Evolutionary conservation across 768 basidiomycete genomes (phyloP).

Genomic region (Hebeloma cylindrosporum): DNA sequence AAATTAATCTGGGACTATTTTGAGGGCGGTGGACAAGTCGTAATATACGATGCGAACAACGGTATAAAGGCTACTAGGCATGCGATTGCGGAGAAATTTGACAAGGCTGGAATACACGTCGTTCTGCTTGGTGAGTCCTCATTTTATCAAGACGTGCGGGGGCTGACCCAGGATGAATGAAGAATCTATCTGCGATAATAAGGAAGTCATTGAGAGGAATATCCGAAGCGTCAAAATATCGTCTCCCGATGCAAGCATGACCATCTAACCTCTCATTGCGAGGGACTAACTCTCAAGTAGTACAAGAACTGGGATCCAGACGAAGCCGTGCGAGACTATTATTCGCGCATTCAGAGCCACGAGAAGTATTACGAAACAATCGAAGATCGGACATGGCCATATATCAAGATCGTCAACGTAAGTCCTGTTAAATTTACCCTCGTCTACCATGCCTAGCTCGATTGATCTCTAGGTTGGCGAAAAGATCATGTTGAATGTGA

Average conservation of each 20-base stretch:
- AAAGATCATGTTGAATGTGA: conserved; percentile 90
- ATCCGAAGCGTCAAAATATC: conserved; percentile 97
- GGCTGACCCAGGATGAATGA: conserved; percentile 2
- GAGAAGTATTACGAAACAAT: conserved; percentile 89
- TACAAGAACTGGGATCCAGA: conserved; percentile 94
- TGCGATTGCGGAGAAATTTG: conserved; percentile 80
- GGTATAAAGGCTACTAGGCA: conserved; percentile 69
- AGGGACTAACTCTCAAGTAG: conserved; percentile 38
- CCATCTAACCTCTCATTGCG: not conserved
- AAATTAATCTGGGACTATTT: conserved; percentile 89
- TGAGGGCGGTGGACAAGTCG: conserved; percentile 84
- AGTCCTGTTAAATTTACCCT: conserved; percentile 20
- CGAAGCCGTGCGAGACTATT: conserved; percentile 90
- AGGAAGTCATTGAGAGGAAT: conserved; percentile 90
- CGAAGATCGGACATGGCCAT: conserved; percentile 89
- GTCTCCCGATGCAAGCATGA: conserved; percentile 82
- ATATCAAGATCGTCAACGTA: conserved; percentile 92
- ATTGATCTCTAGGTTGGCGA: conserved; percentile 72
- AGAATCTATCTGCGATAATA: conserved; percentile 92
- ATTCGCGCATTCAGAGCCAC: conserved; percentile 81
- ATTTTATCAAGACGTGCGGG: not conserved
- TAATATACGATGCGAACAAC: conserved; percentile 99
- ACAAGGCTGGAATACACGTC: conserved; percentile 85
- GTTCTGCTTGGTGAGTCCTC: conserved; percentile 75
- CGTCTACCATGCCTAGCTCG: conserved; percentile 13